Conservation (phyloP, 176 grass and related monocot species). For the Oryza nivara region DNA sequence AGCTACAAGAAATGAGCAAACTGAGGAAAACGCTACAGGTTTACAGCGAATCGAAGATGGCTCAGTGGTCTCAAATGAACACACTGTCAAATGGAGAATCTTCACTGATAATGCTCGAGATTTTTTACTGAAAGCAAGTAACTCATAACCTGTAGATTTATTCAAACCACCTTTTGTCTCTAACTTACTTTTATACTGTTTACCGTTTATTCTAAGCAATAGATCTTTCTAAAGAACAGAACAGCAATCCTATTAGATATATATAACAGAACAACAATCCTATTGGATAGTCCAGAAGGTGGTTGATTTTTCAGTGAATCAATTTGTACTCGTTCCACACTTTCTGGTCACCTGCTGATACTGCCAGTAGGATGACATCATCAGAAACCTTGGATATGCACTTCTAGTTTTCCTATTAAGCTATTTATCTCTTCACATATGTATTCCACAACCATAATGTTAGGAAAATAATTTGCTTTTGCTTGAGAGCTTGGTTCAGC, state of each 20-base stretch:
- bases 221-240: conserved; percentile 3
- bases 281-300: not conserved
- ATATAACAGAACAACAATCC: not conserved
- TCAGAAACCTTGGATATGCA: not conserved
- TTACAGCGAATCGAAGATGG: conserved; percentile 80
- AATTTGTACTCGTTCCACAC: not conserved
- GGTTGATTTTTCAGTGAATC: not conserved
- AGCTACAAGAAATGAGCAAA: conserved; percentile 55
- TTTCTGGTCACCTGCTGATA: not conserved
- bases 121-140: conserved; percentile 75
- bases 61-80: conserved; percentile 83
- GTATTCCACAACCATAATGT: conserved; percentile 3
- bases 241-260: not conserved
- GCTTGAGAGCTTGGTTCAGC: not conserved
- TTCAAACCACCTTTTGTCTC: not conserved
- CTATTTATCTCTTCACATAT: conserved; percentile 19
- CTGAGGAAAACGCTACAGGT: conserved; percentile 42
- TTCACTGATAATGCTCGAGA: conserved; percentile 82
- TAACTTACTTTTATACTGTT: conserved; percentile 7
- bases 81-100: conserved; percentile 88
- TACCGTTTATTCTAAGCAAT: not conserved
- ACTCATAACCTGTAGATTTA: conserved; percentile 35
- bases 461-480: not conserved
- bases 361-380: not conserved
- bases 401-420: not conserved